Evolutionary conservation across 2,329 filamentous ascomycete species (phyloP), one percentile per base, ranked within the genome.

Genomic region (Lasiodiplodia sp.): DNA sequence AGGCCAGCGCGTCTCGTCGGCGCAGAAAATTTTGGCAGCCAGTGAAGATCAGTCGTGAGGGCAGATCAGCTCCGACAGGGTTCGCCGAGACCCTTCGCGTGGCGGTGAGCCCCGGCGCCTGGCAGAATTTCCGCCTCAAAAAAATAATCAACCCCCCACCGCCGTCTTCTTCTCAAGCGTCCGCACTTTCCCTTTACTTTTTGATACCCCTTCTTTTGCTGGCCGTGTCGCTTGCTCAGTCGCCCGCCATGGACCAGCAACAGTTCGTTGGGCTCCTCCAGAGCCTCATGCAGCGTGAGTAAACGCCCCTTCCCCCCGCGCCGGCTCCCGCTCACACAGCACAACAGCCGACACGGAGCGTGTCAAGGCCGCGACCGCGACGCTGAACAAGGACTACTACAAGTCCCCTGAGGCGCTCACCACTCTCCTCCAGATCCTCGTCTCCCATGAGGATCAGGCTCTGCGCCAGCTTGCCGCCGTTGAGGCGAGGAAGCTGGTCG

Each of bases 351-450:
- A 97, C 83, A 97, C 78, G 21, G 79, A 79, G 69, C 75, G 77
- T 82, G 90, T 97, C 81, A 96, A 97, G 87, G 89, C 92, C 73
- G 93, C 94, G 71, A 99, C 95, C 21, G 89, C 92, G 69, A 90
- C 94, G 76, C 89, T 98, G 70, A 94, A 97, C 82, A 96, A 96
- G 82, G 92, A 92, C 82, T 98, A 93, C 86, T 98, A 97, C 85
- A 90, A 89, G 76, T 88, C 93, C 74, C 91, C 95, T 49, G 88
- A 94, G 76, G 93, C 93, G 18, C 89, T 98, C 69, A 87, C 95
- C 68, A 89, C 92, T 75, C 91, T 98, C 71, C 88, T 98, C 73
- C 93, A 97, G 82, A 90, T 97, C 76, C 87, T 96, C 74, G 91
- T 93, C 75, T 92, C 91, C 69, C 91, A 97, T 81, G 85, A 90